A percentile compares a stretch with the other conserved stretches of the same genome.
phyloP scores from a whole-genome alignment of 2,329 filamentous ascomycete genomes.

The Thermoascus crustaceus region DNA sequence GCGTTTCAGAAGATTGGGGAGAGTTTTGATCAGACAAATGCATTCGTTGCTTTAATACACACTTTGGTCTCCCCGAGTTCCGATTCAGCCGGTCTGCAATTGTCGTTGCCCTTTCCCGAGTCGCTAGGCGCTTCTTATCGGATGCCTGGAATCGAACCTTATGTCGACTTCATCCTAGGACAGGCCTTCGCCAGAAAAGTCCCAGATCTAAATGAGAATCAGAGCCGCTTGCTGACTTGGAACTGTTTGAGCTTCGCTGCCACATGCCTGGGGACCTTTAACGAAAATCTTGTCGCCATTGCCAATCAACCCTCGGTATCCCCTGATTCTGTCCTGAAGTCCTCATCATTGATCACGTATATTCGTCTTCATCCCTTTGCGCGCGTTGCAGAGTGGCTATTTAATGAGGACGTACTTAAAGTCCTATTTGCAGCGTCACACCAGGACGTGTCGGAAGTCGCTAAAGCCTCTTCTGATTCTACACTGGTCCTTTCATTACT shows the following conservation, averaged over 20 bases:
- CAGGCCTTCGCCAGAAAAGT: slow-evolving; percentile 63
- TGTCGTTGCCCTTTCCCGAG: slow-evolving; percentile 79
- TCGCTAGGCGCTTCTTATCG: slow-evolving; percentile 69
- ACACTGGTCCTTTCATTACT: slow-evolving; percentile 72
- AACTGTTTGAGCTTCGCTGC: slow-evolving; percentile 78
- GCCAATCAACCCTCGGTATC: slow-evolving; percentile 68
- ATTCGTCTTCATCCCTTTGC: slow-evolving; percentile 85
- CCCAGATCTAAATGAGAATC: slow-evolving; percentile 58
- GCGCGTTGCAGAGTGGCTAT: slow-evolving; percentile 96
- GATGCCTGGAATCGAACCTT: slow-evolving; percentile 80
- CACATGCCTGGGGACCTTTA: slow-evolving; percentile 75
- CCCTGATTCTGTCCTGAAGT: slow-evolving; percentile 66
- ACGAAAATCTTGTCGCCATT: slow-evolving; percentile 83
- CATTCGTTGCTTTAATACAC: slow-evolving; percentile 71
- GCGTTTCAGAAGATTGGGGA: slow-evolving; percentile 67
- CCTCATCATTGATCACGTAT: slow-evolving; percentile 70
- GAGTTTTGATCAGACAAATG: slow-evolving; percentile 76
- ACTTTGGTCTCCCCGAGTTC: slow-evolving; percentile 57
- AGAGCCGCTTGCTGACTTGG: slow-evolving; percentile 65
- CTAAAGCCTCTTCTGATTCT: slow-evolving; percentile 65
- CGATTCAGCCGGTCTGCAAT: slow-evolving; percentile 49
- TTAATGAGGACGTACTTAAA: slow-evolving; percentile 80
- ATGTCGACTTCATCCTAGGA: slow-evolving; percentile 83
- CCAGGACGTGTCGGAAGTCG: slow-evolving; percentile 64
- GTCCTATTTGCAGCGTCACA: slow-evolving; percentile 72